These are phyloP conservation scores for Funneliformis caledonium DNA, from an alignment of 371 early-diverging fungal genomes.

Conservation along the genomic window DNA sequence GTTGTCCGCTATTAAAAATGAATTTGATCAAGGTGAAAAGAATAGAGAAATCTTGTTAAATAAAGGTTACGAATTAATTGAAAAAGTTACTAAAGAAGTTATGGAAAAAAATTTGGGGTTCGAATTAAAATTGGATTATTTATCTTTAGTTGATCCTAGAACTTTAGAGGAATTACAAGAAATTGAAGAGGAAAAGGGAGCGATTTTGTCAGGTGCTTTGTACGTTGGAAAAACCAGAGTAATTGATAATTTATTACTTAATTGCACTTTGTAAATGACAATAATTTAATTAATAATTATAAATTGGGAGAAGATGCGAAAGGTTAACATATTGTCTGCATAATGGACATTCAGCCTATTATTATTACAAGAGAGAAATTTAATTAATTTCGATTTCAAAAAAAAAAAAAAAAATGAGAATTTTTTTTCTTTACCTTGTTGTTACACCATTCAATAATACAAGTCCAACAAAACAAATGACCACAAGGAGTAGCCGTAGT, in stretches of 20 bases:
- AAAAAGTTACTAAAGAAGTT: slow-evolving; percentile 50
- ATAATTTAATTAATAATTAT: slow-evolving; percentile 36
- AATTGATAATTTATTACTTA: slow-evolving; percentile 86
- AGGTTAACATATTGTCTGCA: slow-evolving; percentile 39
- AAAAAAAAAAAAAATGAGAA: background rate
- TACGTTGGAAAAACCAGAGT: slow-evolving; percentile 88
- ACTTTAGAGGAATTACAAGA: slow-evolving; percentile 69
- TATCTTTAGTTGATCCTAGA: slow-evolving; percentile 77
- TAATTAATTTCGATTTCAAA: background rate
- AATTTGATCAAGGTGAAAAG: slow-evolving; percentile 55
- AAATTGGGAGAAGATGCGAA: slow-evolving; percentile 37
- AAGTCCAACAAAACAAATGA: slow-evolving; percentile 93
- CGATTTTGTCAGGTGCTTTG: slow-evolving; percentile 89
- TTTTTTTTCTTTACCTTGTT: slow-evolving; percentile 65
- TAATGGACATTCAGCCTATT: slow-evolving; percentile 43
- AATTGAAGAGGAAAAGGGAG: slow-evolving; percentile 60
- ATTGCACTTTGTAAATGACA: slow-evolving; percentile 35
- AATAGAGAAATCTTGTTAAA: slow-evolving; percentile 58
- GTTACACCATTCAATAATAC: slow-evolving; percentile 89
- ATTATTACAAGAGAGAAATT: background rate
- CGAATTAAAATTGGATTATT: slow-evolving; percentile 79
- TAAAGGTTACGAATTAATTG: slow-evolving; percentile 51
- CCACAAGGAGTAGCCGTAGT: slow-evolving; percentile 91
- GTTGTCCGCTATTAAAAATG: slow-evolving; percentile 58
- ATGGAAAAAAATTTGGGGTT: slow-evolving; percentile 51